Evolutionary conservation across 768 basidiomycete genomes (phyloP).

Genomic region (Suillus decipiens): DNA sequence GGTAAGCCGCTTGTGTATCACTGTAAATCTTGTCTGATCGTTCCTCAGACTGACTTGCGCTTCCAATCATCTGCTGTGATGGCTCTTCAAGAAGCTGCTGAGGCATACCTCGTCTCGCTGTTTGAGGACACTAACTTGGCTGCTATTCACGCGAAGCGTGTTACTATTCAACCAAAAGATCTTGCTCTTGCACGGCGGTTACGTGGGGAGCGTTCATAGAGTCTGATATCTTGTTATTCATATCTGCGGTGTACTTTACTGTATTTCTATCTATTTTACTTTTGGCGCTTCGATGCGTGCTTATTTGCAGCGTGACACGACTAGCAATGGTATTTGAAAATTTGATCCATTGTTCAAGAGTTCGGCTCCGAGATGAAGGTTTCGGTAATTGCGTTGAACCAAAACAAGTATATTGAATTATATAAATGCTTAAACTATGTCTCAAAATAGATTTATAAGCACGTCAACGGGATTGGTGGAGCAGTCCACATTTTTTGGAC

Average conservation of each 20-base stretch:
- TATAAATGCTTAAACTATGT: neutral
- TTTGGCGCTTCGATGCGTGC: neutral
- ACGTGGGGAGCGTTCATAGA: conserved; percentile 74
- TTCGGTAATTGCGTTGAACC: neutral
- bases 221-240: neutral
- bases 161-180: conserved; percentile 81
- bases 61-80: conserved; percentile 91
- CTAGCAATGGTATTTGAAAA: neutral
- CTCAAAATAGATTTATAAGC: neutral
- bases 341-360: neutral
- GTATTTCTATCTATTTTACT: conserved; percentile 16
- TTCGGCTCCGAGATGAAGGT: neutral
- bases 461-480: neutral
- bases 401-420: neutral
- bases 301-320: neutral
- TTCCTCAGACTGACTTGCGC: conserved; percentile 66
- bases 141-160: conserved; percentile 81
- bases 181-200: conserved; percentile 75
- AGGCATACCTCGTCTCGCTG: conserved; percentile 76
- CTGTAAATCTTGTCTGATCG: neutral
- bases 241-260: conserved; percentile 10
- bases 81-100: conserved; percentile 85
- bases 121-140: conserved; percentile 83
- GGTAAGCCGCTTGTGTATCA: conserved; percentile 38
- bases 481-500: neutral